Evolutionary conservation across 2,329 filamentous ascomycete genomes (phyloP), one percentile per base, ranked within the genome.

Genomic region (Colletotrichum sp.): DNA sequence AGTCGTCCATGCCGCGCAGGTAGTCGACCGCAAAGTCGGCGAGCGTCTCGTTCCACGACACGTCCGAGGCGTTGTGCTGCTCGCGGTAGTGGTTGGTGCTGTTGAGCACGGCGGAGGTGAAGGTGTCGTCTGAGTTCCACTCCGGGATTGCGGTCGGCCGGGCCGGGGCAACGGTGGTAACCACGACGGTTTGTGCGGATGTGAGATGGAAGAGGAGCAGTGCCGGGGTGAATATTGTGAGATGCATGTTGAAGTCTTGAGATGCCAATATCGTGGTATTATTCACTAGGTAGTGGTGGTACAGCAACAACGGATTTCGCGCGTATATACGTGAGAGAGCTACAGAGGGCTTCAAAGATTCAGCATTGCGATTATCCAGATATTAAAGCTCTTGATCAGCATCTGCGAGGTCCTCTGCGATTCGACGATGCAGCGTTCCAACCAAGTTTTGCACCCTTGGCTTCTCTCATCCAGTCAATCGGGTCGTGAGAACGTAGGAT

Each of bases 11-110:
- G 39, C 78, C 78, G 64, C 80, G 79, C 18, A 91, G 85, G 80
- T 90, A 95, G 2, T 85, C 80, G 6, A 79, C 76, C 0, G 93
- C 92, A 76, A 88, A 92, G 5, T 82, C 80, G 2, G 90, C 90
- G 8, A 94, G 87, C 0, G 92, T 93, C 8, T 84, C 80, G 85
- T 96, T 95, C 93, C 94, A 96, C 5, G 79, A 76, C 5, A 95
- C 80, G 2, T 84, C 81, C 0, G 85, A 84, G 36, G 92, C 93
- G 79, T 92, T 91, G 85, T 95, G 92, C 76, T 91, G 84, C 8
- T 79, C 77, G 26, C 94, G 92, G 85, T 93, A 95, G 64, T 87
- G 83, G 83, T 96, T 95, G 49, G 92, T 94, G 79, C 88, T 89
- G 81, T 91, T 89, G 69, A 96, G 88, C 28, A 95, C 84, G n/a